phyloP scores from a whole-genome alignment of 2,329 filamentous ascomycete species.

The Xylariales sp. region DNA sequence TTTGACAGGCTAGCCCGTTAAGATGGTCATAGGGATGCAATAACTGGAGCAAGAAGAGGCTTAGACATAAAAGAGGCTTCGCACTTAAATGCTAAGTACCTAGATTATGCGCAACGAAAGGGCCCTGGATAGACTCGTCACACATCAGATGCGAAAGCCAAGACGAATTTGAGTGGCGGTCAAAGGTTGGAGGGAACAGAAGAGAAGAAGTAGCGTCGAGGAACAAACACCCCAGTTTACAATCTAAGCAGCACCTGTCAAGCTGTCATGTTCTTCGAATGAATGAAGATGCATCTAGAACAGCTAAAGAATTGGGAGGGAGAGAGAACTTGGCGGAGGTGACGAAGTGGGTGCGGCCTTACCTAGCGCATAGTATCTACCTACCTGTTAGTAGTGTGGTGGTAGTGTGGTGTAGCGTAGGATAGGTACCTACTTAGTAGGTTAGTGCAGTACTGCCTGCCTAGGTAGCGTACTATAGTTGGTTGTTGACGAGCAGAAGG shows the following conservation, averaged over 20 bases:
- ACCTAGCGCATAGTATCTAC: neutral
- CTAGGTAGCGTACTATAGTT: too few species aligned
- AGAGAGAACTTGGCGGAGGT: slow-evolving; percentile 16
- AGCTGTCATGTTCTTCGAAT: slow-evolving; percentile 12
- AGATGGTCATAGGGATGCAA: slow-evolving; percentile 29
- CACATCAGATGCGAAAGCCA: slow-evolving; percentile 13
- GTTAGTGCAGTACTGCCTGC: too few species aligned
- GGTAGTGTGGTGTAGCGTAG: neutral
- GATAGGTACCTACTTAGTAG: neutral
- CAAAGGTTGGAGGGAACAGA: slow-evolving; percentile 6
- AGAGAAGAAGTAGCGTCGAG: neutral
- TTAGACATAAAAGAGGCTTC: slow-evolving; percentile 23
- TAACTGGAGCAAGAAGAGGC: slow-evolving; percentile 27
- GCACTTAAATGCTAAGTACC: slow-evolving; percentile 3
- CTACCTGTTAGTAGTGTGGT: too few species aligned
- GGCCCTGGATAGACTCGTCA: neutral
- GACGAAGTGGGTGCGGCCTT: slow-evolving; percentile 23
- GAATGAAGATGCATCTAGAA: slow-evolving; percentile 10
- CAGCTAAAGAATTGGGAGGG: slow-evolving; percentile 7
- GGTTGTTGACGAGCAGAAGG: too few species aligned
- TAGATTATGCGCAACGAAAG: slow-evolving; percentile 3
- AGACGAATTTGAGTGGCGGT: slow-evolving; percentile 23
- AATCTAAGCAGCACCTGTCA: slow-evolving; percentile 19
- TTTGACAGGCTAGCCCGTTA: slow-evolving; percentile 18
- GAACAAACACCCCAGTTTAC: slow-evolving; percentile 1